These are phyloP conservation scores for Piromyces finnis DNA, from an alignment of 192 early-diverging fungal species.

Conservation along the genomic window DNA sequence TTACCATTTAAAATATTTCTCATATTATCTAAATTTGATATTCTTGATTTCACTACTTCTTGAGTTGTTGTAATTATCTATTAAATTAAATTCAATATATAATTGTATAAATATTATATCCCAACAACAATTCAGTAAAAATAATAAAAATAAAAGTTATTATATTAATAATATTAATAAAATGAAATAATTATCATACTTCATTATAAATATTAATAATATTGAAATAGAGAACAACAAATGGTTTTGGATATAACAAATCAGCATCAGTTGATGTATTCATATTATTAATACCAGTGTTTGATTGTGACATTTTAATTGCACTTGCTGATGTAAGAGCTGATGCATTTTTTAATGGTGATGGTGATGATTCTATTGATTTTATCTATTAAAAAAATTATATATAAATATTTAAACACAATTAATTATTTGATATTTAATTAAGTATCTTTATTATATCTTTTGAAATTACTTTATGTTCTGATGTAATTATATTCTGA, in stretches of 20 bases:
- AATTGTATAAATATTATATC: too few relatives aligned
- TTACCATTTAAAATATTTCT: neutral
- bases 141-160: too few relatives aligned
- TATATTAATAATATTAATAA: too few relatives aligned
- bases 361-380: neutral
- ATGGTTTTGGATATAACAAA: neutral
- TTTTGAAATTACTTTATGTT: neutral
- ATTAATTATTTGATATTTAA: too few relatives aligned
- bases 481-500: slow-evolving; percentile 13
- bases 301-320: neutral
- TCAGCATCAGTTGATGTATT: neutral
- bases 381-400: neutral
- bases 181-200: neutral
- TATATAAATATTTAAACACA: too few relatives aligned
- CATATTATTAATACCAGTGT: neutral
- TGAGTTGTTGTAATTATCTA: neutral
- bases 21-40: neutral
- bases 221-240: neutral
- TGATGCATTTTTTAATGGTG: neutral
- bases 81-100: too few relatives aligned
- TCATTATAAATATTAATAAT: neutral
- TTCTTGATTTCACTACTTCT: neutral
- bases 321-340: neutral
- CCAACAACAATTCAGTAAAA: too few relatives aligned
- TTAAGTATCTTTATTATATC: too few relatives aligned